These are phyloP conservation scores for Alternaria solani DNA, from an alignment of 2,329 filamentous ascomycete species.

Conservation along the genomic window DNA sequence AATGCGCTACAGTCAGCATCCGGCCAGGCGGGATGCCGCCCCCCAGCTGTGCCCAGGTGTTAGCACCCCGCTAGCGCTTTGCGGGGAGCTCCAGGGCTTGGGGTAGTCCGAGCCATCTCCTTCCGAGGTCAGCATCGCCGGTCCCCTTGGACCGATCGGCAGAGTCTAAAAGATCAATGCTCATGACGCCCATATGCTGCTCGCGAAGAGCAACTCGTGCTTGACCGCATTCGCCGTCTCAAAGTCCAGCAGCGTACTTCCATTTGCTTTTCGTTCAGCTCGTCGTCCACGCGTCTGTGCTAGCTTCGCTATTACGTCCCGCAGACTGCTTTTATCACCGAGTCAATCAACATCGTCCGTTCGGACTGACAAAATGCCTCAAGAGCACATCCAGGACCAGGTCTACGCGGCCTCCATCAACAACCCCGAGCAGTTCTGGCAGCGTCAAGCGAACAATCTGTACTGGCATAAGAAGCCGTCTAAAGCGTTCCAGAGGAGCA, in stretches of 20 bases:
- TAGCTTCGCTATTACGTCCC: neutral
- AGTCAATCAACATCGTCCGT: neutral
- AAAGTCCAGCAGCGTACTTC: neutral
- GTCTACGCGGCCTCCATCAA: conserved; percentile 66
- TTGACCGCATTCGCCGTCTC: neutral
- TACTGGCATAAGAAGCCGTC: conserved; percentile 82
- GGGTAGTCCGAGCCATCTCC: conserved; percentile 5
- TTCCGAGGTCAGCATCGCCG: conserved; percentile 14
- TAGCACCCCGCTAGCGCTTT: conserved; percentile 18
- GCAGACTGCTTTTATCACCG: neutral
- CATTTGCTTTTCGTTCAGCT: neutral
- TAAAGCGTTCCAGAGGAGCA: conserved; percentile 65
- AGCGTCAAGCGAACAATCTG: conserved; percentile 74
- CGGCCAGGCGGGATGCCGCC: neutral
- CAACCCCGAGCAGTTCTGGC: conserved; percentile 79
- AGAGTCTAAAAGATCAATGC: neutral
- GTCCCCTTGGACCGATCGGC: conserved; percentile 16
- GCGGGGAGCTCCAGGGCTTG: conserved; percentile 6
- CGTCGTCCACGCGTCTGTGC: neutral
- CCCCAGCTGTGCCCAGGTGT: neutral
- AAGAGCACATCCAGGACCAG: conserved; percentile 55
- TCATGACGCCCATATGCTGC: conserved; percentile 1
- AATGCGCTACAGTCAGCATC: neutral
- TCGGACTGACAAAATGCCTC: conserved; percentile 6
- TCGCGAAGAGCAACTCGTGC: neutral